Evolutionary conservation across 306 rosid genomes (phyloP), one percentile per base, ranked within the genome.

Genomic region (Urtica urens): DNA sequence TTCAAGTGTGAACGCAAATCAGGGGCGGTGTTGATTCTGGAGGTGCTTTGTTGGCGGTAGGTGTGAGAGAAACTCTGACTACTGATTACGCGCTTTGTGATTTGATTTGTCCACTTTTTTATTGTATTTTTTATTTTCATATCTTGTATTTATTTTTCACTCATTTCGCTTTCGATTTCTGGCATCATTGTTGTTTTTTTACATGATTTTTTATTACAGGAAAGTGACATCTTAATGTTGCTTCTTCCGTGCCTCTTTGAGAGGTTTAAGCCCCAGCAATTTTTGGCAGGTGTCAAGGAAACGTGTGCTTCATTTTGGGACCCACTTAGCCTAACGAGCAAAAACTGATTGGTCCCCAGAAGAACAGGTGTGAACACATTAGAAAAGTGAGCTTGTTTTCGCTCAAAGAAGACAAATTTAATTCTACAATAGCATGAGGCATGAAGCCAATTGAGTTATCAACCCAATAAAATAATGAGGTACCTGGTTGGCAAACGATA

Each of bases 11-110:
- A 65, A 71, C 68, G 57, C 65, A 44, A 31, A 21, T 27, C 27
- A 23, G 16, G 45, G 57, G 33, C 29, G 4, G 31, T 59, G 51
- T 30, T 50, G 6, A 6, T 19, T 20, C 29, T 2, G 7, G 10
- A 1, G 24, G 5, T 48, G 40, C 29, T 50, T 62, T 30, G 65
- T 52, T 56, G 51, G 60, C 44, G 57, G 61, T 56, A 44, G 64
- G 59, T 49, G 31, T 39, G 10, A 18, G 77, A n/a, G n/a, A n/a
- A n/a, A 51, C 65, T 64, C 61, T 71, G 65, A 60, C 59, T 4
- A 13, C 7, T 55, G 60, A 38, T 38, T 37, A 66, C 71, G 53
- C 67, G 58, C 18, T 43, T 51, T 24, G 13, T 22, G 33, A 38
- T 27, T 49, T 22, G 17, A 4, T 17, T 35, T 18, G 21, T 10